These are phyloP conservation scores for Rhizoctonia solani DNA, from an alignment of 1,284 basidiomycete genomes.

Conservation along the genomic window DNA sequence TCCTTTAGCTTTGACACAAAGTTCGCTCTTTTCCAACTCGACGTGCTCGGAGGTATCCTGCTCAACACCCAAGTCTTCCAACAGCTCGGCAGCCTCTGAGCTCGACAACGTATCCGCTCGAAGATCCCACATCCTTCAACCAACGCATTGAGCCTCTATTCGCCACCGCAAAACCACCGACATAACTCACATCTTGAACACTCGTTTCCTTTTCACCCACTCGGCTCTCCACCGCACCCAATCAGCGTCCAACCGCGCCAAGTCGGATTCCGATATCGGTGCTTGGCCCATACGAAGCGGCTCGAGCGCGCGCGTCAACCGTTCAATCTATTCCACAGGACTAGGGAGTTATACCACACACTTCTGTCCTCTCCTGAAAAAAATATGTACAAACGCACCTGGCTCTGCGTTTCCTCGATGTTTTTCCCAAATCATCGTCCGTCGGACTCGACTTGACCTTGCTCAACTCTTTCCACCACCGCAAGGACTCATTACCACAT, in stretches of 20 bases:
- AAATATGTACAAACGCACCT: conserved; percentile 44
- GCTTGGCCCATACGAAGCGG: conserved; percentile 68
- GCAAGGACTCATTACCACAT: conserved; percentile 27
- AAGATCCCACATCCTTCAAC: conserved; percentile 76
- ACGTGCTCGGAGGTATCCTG: conserved; percentile 67
- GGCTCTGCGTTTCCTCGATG: conserved; percentile 42
- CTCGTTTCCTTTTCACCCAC: conserved; percentile 69
- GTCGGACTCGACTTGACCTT: conserved; percentile 67
- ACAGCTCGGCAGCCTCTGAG: conserved; percentile 61
- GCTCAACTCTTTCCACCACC: conserved; percentile 68
- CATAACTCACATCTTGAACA: conserved; percentile 71
- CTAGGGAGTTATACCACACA: too few relatives aligned
- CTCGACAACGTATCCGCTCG: conserved; percentile 67
- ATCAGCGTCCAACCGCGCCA: conserved; percentile 62
- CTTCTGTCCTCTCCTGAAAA: too few relatives aligned
- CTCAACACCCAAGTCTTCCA: conserved; percentile 76
- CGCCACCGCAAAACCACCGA: conserved; percentile 33
- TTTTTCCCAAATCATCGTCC: conserved; percentile 59
- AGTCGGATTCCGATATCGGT: conserved; percentile 67
- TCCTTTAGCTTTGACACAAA: conserved; percentile 47
- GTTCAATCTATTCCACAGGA: too few relatives aligned
- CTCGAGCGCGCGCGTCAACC: conserved; percentile 47
- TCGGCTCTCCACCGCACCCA: conserved; percentile 73
- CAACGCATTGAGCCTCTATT: conserved; percentile 16
- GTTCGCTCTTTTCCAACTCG: conserved; percentile 56